These are phyloP conservation scores for Saccharomyces hybrid DNA, from an alignment of 1,139 yeast species.

Conservation along the genomic window DNA sequence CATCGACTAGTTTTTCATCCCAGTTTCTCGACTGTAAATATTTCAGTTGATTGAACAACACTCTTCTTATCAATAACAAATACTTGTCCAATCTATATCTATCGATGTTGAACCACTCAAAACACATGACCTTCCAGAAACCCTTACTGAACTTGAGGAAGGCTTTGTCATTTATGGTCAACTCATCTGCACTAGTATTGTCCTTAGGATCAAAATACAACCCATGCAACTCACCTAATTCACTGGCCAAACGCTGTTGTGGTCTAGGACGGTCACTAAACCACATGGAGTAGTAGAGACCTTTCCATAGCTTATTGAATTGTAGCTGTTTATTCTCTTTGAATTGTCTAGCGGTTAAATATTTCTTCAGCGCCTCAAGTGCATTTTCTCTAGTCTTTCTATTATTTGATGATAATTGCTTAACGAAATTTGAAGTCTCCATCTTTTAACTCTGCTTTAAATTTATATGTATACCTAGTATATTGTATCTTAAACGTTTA, in stretches of 20 bases:
- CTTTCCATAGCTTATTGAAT: slow-evolving; percentile 85
- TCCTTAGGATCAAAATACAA: slow-evolving; percentile 23
- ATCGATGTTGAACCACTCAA: slow-evolving; percentile 83
- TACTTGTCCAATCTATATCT: slow-evolving; percentile 84
- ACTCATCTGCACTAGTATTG: slow-evolving; percentile 13
- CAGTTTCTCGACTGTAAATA: slow-evolving; percentile 50
- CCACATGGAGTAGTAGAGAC: slow-evolving; percentile 92
- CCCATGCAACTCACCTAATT: slow-evolving; percentile 52
- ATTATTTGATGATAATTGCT: slow-evolving; percentile 70
- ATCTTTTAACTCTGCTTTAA: slow-evolving; percentile 7
- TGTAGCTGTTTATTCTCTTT: slow-evolving; percentile 43
- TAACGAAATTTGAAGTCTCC: slow-evolving; percentile 50
- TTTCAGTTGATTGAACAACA: slow-evolving; percentile 55
- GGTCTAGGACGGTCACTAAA: slow-evolving; percentile 88
- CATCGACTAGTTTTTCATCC: slow-evolving; percentile 43
- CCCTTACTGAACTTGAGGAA: slow-evolving; percentile 51
- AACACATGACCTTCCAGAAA: slow-evolving; percentile 71
- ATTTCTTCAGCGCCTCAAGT: slow-evolving; percentile 55
- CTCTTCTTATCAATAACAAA: slow-evolving; percentile 71
- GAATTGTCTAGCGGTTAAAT: slow-evolving; percentile 38
- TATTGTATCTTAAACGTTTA: not conserved
- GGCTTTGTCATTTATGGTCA: slow-evolving; percentile 33
- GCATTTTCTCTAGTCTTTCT: slow-evolving; percentile 56
- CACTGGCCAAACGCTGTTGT: slow-evolving; percentile 75
- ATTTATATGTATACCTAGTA: not conserved